These are phyloP conservation scores for Colletotrichum musicola DNA, from an alignment of 2,329 filamentous ascomycete genomes.

Conservation along the genomic window DNA sequence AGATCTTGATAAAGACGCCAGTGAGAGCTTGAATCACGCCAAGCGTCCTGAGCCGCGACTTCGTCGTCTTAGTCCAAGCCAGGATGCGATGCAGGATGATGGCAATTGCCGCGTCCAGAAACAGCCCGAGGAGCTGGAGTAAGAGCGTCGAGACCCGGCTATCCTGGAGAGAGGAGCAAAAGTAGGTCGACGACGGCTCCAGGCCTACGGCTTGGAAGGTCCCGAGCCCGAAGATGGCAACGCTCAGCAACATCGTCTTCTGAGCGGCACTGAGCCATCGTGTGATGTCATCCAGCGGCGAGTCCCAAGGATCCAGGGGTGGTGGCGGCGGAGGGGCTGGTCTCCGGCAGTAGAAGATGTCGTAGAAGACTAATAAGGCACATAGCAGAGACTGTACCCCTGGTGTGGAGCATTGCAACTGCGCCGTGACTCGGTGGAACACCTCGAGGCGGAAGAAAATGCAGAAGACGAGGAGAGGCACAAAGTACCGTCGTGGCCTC, in stretches of 20 bases:
- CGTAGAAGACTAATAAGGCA: conserved; percentile 58
- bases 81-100: conserved; percentile 65
- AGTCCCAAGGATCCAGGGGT: conserved; percentile 62
- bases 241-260: conserved; percentile 51
- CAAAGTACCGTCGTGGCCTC: conserved; percentile 60
- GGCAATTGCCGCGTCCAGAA: conserved; percentile 60
- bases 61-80: conserved; percentile 63
- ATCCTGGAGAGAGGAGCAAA: conserved; percentile 62
- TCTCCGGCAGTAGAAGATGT: conserved; percentile 55
- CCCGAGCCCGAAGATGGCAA: conserved; percentile 56
- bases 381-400: conserved; percentile 65
- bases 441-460: conserved; percentile 63
- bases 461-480: conserved; percentile 58
- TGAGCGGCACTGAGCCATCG: conserved; percentile 61
- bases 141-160: conserved; percentile 50
- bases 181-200: conserved; percentile 61
- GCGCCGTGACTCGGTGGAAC: conserved; percentile 58
- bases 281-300: conserved; percentile 60
- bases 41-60: conserved; percentile 59
- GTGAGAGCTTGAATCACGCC: conserved; percentile 57
- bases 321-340: conserved; percentile 47
- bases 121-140: conserved; percentile 59
- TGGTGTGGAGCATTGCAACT: conserved; percentile 63
- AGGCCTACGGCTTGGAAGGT: conserved; percentile 55
- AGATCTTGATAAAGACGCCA: conserved; percentile 52